Conservation (phyloP, 352 stramenopile genomes). For the Phytopythium kandeliae region DNA sequence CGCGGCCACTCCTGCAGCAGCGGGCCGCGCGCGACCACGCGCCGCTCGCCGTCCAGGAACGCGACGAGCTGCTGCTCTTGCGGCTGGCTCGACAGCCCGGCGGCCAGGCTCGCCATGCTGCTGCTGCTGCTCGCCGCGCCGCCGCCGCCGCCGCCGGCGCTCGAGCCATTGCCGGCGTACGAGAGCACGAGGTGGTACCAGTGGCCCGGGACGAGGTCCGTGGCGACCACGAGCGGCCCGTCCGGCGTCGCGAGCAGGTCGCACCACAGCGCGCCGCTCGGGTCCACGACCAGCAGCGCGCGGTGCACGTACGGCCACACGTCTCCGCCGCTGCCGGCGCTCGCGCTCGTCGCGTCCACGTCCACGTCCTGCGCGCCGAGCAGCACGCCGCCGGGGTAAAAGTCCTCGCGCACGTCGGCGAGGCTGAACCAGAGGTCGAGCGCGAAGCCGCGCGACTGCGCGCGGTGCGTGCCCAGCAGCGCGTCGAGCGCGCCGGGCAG, state of each 20-base stretch:
- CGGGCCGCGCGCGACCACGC: slow-evolving; percentile 23
- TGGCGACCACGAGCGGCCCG: slow-evolving; percentile 27
- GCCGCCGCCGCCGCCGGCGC: not conserved
- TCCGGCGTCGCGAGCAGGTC: slow-evolving; percentile 39
- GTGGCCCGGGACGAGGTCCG: slow-evolving; percentile 39
- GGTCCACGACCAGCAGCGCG: slow-evolving; percentile 56
- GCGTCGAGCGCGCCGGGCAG: slow-evolving; percentile 36
- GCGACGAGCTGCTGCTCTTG: slow-evolving; percentile 22
- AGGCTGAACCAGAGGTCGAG: slow-evolving; percentile 71
- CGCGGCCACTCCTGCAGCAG: slow-evolving; percentile 43
- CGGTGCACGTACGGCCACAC: slow-evolving; percentile 42
- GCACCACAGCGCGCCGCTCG: slow-evolving; percentile 50
- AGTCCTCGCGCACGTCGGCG: slow-evolving; percentile 39
- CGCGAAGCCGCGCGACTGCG: slow-evolving; percentile 28
- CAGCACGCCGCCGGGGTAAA: slow-evolving; percentile 45
- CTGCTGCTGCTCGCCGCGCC: slow-evolving; percentile 1
- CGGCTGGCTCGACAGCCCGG: not conserved
- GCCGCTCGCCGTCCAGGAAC: slow-evolving; percentile 63
- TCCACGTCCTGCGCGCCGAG: slow-evolving; percentile 54
- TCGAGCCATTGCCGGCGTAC: slow-evolving; percentile 32
- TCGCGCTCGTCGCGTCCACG: slow-evolving; percentile 17
- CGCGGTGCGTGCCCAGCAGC: slow-evolving; percentile 19
- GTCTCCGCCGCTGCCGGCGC: not conserved
- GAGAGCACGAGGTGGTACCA: slow-evolving; percentile 71
- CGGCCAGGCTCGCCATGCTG: not conserved